Base-by-base conservation (phyloP, 1,139 yeast species). In the Debaryomyces coudertii region DNA sequence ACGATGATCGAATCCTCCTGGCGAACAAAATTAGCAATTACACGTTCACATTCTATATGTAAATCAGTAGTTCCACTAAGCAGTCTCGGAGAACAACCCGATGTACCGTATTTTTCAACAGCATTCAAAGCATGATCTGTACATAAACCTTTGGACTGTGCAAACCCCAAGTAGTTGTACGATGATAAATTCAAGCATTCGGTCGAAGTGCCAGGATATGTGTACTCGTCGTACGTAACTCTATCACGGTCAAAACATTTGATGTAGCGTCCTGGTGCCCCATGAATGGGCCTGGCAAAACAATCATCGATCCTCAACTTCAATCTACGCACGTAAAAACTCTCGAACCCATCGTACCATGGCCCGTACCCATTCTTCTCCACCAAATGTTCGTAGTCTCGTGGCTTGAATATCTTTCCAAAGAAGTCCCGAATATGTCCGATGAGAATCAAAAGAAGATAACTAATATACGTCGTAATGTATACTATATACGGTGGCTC, bases 341-440 rank as follows among this genome's bases (percentile, higher is more conserved):
- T 83, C 66, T 93, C 99, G 64, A 93, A 92, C 41, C 90, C 95
- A 40, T 95, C 88, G 58, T 87, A 88, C 87, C 97, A 86, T 33
- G 99, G 98, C 28, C 99, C 98, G 61, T 89, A 85, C 1, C 99
- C 99, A 62, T 93, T 84, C 52, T 79, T 76, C 61, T 88, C 95
- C 44, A 86, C 71, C 50, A 92, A 76, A 56, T 88, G 86, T 39
- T 71, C 71, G 63, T 85, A 85, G 51, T 77, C 77, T 44, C 80
- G 74, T 20, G 88, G 86, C 59, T 79, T 79, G 63, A 92, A 86
- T 23, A 76, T 70, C 62, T 87, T 82, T 42, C 96, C 97, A 50
- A 90, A 79, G 62, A 86, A 92, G 68, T 93, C 99, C 55, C 92
- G 83, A 33, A 90, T 70, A 61, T 93, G 97, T 34, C 99, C 99